Percentiles rank a stretch among this genome's conserved stretches.
Evolutionary conservation across 306 rosid genomes (phyloP).

Genomic region (Citrullus amarus): DNA sequence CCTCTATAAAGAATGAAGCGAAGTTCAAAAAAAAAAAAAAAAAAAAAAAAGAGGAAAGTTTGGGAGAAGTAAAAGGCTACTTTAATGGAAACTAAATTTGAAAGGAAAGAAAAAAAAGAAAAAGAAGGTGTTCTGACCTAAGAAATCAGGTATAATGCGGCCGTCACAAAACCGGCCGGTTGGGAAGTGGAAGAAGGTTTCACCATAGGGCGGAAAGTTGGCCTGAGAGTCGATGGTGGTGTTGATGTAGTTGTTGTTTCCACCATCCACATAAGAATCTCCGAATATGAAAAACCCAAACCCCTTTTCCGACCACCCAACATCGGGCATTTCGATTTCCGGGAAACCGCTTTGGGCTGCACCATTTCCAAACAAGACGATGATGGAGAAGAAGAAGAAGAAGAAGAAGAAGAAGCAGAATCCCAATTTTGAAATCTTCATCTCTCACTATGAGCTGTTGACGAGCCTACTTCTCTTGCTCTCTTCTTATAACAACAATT

Average conservation of each 20-base stretch:
- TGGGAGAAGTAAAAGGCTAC: no score
- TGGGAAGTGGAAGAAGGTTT: not conserved
- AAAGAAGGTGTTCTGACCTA: not conserved
- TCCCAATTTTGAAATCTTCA: not conserved
- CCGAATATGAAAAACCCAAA: constrained; percentile 17
- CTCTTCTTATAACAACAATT: no score
- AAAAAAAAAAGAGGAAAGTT: no score
- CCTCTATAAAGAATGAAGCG: no score
- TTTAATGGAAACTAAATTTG: no score
- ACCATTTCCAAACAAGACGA: no score
- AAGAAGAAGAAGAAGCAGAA: not conserved
- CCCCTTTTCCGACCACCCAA: not conserved
- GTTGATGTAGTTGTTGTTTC: constrained; percentile 19
- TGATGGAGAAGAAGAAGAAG: no score
- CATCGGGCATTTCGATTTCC: no score
- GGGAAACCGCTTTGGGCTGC: no score
- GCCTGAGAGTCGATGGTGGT: not conserved
- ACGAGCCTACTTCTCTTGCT: no score
- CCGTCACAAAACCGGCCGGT: not conserved
- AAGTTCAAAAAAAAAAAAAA: no score
- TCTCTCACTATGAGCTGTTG: not conserved
- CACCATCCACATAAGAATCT: constrained; percentile 13
- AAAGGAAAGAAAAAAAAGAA: not conserved
- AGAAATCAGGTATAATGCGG: not conserved
- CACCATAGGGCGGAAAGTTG: not conserved